Percentiles rank a stretch among this genome's conserved stretches.
phyloP scores from a whole-genome alignment of 2,329 filamentous ascomycete genomes.

The Fusarium dlaminii region DNA sequence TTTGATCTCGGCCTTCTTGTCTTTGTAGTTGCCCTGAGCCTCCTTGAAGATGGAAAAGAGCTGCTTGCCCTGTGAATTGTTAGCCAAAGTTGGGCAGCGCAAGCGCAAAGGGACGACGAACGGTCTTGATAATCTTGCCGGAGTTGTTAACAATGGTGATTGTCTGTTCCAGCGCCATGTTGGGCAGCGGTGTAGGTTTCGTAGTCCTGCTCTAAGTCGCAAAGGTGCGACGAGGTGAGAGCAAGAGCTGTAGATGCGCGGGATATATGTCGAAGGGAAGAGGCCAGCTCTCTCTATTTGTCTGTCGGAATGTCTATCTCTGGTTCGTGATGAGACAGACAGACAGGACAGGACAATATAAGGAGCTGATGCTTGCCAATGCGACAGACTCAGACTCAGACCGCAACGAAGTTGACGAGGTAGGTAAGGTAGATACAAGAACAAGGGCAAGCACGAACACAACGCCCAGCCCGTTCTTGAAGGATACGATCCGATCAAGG shows the following conservation, averaged over 20 bases:
- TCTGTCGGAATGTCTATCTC: conserved; percentile 3
- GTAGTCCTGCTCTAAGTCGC: conserved; percentile 12
- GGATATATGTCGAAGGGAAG: conserved; percentile 14
- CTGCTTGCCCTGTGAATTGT: conserved; percentile 78
- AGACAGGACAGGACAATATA: background rate
- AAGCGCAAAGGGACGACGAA: conserved; percentile 57
- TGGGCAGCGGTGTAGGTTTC: conserved; percentile 33
- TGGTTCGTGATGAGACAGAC: conserved; percentile 15
- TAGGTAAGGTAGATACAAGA: conserved; percentile 8
- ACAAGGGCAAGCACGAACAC: conserved; percentile 6
- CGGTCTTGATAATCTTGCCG: conserved; percentile 89
- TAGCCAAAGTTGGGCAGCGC: conserved; percentile 2
- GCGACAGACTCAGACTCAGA: conserved; percentile 14
- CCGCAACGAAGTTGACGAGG: conserved; percentile 20
- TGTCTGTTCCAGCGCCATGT: conserved; percentile 69
- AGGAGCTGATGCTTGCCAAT: conserved; percentile 14
- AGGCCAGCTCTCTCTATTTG: conserved; percentile 41
- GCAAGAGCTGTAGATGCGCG: background rate
- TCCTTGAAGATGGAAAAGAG: conserved; percentile 92
- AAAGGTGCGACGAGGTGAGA: background rate
- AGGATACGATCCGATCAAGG: conserved; percentile 20
- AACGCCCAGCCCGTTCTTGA: conserved; percentile 21
- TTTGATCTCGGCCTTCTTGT: conserved; percentile 85
- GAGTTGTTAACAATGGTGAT: conserved; percentile 91
- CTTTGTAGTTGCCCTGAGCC: conserved; percentile 85